A percentile compares a stretch with the other conserved stretches of the same genome.
Conservation (phyloP, 345 rosid genomes). For the Citrus trifoliata region DNA sequence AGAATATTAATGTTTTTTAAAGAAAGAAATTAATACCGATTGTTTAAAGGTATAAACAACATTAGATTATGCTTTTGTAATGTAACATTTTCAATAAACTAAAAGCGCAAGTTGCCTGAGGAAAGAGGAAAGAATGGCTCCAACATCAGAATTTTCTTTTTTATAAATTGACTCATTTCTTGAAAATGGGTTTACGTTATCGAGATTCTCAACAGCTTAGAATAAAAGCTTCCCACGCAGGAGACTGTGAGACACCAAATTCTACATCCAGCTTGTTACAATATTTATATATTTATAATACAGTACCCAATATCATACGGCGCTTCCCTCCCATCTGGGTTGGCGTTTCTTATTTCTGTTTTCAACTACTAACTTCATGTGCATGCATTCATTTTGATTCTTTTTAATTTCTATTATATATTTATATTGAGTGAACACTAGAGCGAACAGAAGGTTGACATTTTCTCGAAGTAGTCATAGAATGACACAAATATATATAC, state of each 20-base stretch:
- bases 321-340: constrained; percentile 29
- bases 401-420: too few species aligned
- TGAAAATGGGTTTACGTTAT: constrained; percentile 30
- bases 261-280: background rate
- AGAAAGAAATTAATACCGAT: background rate
- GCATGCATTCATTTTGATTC: constrained; percentile 12
- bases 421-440: background rate
- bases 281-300: background rate
- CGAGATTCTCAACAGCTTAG: constrained; percentile 49
- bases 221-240: constrained; percentile 22
- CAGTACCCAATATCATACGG: constrained; percentile 20
- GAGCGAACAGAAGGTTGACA: background rate
- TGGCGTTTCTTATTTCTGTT: constrained; percentile 5
- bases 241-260: background rate
- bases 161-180: background rate
- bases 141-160: constrained; percentile 15
- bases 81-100: background rate
- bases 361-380: background rate
- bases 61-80: background rate
- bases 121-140: constrained; percentile 54
- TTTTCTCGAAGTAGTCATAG: background rate
- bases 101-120: constrained; percentile 35
- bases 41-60: background rate
- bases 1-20: background rate
- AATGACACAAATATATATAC: background rate